A percentile compares a stretch with the other conserved stretches of the same genome.
phyloP scores from a whole-genome alignment of 2,329 filamentous ascomycete species.

The Neophaeococcomyces mojaviensis region DNA sequence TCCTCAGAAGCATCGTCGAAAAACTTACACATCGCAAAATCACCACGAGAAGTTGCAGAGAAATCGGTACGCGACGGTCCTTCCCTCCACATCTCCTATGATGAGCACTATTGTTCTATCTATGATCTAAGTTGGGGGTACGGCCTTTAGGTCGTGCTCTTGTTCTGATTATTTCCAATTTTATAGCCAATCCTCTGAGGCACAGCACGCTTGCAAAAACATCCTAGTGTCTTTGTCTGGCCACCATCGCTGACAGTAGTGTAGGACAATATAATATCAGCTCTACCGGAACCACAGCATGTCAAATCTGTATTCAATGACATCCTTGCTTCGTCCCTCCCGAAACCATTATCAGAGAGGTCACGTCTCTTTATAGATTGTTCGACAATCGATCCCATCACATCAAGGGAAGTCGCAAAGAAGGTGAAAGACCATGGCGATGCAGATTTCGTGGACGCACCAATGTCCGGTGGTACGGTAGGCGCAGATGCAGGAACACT shows the following conservation, averaged over 20 bases:
- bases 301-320: slow-evolving; percentile 74
- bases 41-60: slow-evolving; percentile 56
- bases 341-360: slow-evolving; percentile 41
- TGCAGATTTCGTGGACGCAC: slow-evolving; percentile 79
- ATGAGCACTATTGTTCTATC: slow-evolving; percentile 50
- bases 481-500: slow-evolving; percentile 80
- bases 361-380: slow-evolving; percentile 86
- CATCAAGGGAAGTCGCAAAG: slow-evolving; percentile 69
- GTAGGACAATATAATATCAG: slow-evolving; percentile 79
- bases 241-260: slow-evolving; percentile 17
- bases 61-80: slow-evolving; percentile 50
- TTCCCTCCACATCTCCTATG: slow-evolving; percentile 11
- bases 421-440: slow-evolving; percentile 48
- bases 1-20: slow-evolving; percentile 44
- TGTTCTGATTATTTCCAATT: slow-evolving; percentile 55
- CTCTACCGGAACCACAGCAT: slow-evolving; percentile 80
- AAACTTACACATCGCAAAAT: slow-evolving; percentile 49
- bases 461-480: slow-evolving; percentile 94
- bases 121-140: slow-evolving; percentile 69
- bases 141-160: slow-evolving; percentile 39
- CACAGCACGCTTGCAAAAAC: slow-evolving; percentile 18
- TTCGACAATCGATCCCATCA: slow-evolving; percentile 88
- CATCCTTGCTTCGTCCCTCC: slow-evolving; percentile 58
- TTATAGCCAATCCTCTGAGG: slow-evolving; percentile 71
- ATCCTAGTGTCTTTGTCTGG: slow-evolving; percentile 6